phyloP scores from a whole-genome alignment of 495 filamentous ascomycete species.

The Aspergillus nidulans region DNA sequence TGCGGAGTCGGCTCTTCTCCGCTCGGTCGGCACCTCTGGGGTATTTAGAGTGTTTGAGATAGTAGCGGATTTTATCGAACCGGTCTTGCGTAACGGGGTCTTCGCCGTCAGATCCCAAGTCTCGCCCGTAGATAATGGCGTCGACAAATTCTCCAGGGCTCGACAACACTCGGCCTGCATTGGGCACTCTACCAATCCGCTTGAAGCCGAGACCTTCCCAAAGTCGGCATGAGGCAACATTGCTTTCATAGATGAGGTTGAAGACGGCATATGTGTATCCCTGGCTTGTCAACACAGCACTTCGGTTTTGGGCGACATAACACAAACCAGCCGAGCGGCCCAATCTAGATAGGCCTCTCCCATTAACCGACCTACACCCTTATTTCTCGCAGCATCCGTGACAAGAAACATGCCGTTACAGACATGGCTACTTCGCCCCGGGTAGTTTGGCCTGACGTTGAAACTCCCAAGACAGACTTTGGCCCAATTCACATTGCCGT shows the following conservation, averaged over 20 bases:
- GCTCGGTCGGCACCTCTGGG: conserved; percentile 89
- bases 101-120: conserved; percentile 71
- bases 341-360: conserved; percentile 92
- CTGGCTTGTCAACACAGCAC: conserved; percentile 23
- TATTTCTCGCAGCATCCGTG: conserved; percentile 82
- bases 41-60: conserved; percentile 92
- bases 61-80: conserved; percentile 97
- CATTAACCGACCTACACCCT: conserved; percentile 88
- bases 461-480: conserved; percentile 88
- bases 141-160: conserved; percentile 79
- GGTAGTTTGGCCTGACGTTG: conserved; percentile 97
- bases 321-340: conserved; percentile 76
- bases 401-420: conserved; percentile 96
- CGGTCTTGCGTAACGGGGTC: conserved; percentile 93
- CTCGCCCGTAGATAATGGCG: conserved; percentile 94
- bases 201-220: conserved; percentile 99
- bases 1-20: conserved; percentile 89
- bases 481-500: conserved; percentile 66
- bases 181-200: conserved; percentile 87
- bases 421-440: conserved; percentile 90
- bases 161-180: conserved; percentile 77
- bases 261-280: conserved; percentile 97
- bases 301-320: background rate
- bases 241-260: conserved; percentile 97
- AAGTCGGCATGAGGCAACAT: conserved; percentile 88